Conservation (phyloP, 208 protist species). For the Lotmaria passim region DNA sequence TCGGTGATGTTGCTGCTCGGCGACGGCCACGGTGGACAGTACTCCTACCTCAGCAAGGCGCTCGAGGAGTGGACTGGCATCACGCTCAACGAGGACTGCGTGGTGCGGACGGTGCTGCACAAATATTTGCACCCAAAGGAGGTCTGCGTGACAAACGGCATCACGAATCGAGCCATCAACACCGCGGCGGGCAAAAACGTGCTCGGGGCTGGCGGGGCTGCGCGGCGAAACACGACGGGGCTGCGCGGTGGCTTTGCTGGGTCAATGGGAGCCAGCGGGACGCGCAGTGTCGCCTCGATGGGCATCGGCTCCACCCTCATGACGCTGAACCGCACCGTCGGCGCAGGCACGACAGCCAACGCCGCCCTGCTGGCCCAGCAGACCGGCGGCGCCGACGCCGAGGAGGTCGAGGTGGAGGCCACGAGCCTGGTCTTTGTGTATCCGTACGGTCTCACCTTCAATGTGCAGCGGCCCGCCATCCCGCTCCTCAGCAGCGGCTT, state of each 20-base stretch:
- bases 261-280: slow-evolving; percentile 7
- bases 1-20: slow-evolving; percentile 90
- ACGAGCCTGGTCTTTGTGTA: slow-evolving; percentile 93
- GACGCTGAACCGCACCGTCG: slow-evolving; percentile 72
- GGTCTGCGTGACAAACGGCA: slow-evolving; percentile 92
- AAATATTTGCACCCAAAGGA: slow-evolving; percentile 97
- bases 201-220: slow-evolving; percentile 36
- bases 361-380: slow-evolving; percentile 23
- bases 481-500: slow-evolving; percentile 95
- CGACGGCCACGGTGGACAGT: slow-evolving; percentile 92
- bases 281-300: slow-evolving; percentile 26
- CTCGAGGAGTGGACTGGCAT: slow-evolving; percentile 93
- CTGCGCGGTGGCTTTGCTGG: slow-evolving; percentile 19
- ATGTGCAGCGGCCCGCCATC: slow-evolving; percentile 93
- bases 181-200: slow-evolving; percentile 90
- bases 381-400: slow-evolving; percentile 1
- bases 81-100: slow-evolving; percentile 93
- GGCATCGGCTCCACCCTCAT: slow-evolving; percentile 39
- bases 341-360: slow-evolving; percentile 34
- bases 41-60: slow-evolving; percentile 75
- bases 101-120: slow-evolving; percentile 94
- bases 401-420: slow-evolving; percentile 47
- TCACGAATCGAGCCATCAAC: slow-evolving; percentile 96
- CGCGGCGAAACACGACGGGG: neutral
- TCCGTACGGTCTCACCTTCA: slow-evolving; percentile 95